Evolutionary conservation across 768 basidiomycete species (phyloP).

Genomic region (Hirschioporus abietinus): DNA sequence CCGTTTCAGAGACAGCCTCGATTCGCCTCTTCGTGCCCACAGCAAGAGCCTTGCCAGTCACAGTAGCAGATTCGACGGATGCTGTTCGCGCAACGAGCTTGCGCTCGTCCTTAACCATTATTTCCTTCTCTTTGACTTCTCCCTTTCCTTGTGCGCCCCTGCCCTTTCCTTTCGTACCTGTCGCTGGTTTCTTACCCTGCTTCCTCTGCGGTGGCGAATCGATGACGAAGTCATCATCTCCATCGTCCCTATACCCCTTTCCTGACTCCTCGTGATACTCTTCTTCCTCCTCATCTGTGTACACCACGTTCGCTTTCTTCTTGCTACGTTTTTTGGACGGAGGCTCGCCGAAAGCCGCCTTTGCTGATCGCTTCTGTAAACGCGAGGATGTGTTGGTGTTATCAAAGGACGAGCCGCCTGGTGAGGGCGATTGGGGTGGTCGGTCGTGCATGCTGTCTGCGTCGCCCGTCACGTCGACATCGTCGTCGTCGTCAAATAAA

Average conservation of each 20-base stretch:
- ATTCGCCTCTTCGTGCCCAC: background rate
- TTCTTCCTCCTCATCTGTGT: slow-evolving; percentile 6
- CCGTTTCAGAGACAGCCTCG: background rate
- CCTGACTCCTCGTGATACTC: background rate
- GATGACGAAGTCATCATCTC: slow-evolving; percentile 11
- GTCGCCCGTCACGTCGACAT: background rate
- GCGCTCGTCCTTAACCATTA: slow-evolving; percentile 39
- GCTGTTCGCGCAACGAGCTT: background rate
- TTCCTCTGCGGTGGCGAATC: background rate
- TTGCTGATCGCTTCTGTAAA: background rate
- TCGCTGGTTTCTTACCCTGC: slow-evolving; percentile 7
- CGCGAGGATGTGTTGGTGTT: background rate
- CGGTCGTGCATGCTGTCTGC: background rate
- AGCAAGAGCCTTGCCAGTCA: background rate
- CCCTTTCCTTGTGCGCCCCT: slow-evolving; percentile 19
- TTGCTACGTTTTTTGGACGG: slow-evolving; percentile 6
- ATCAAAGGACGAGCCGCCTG: no score
- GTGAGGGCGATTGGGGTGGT: slow-evolving; percentile 3
- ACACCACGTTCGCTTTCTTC: slow-evolving; percentile 12
- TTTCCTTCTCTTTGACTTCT: slow-evolving; percentile 32
- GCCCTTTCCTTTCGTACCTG: slow-evolving; percentile 14
- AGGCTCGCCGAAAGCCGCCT: background rate
- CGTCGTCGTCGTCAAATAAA: slow-evolving; percentile 8
- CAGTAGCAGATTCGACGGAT: background rate
- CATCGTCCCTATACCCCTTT: slow-evolving; percentile 7